phyloP scores from a whole-genome alignment of 768 basidiomycete species.

The Tulasnella sp. region DNA sequence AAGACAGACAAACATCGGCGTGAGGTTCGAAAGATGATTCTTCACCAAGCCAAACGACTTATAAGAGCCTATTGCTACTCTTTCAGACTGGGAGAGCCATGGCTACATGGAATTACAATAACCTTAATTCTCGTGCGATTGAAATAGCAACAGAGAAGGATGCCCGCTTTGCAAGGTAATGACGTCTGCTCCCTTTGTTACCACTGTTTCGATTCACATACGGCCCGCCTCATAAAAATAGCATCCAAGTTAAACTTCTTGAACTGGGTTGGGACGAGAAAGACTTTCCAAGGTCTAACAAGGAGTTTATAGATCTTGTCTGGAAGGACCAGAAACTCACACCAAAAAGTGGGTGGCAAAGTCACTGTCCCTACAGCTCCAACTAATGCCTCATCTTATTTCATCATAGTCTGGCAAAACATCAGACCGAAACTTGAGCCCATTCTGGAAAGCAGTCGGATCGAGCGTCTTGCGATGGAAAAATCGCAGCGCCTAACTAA shows the following conservation, averaged over 20 bases:
- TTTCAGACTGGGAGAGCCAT: not conserved
- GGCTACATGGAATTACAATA: not conserved
- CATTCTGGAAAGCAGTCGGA: not conserved
- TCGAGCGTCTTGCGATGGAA: not conserved
- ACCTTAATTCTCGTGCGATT: not conserved
- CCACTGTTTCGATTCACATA: not conserved
- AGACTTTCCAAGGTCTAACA: not conserved
- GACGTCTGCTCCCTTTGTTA: not conserved
- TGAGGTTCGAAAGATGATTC: not conserved
- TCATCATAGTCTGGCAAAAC: not conserved
- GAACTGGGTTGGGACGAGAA: not conserved
- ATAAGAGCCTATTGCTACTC: not conserved
- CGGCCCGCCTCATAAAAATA: not conserved
- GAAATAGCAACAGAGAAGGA: not conserved
- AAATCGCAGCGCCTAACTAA: not conserved
- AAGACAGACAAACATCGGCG: not conserved
- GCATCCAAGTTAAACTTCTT: not conserved
- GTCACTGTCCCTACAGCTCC: no score
- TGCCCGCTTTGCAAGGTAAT: not conserved
- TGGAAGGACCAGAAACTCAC: conserved; percentile 5
- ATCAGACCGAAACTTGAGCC: not conserved
- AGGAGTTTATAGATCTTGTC: not conserved
- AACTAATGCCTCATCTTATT: no score
- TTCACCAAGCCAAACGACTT: no score
- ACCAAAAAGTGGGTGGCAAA: not conserved